Evolutionary conservation across 345 rosid species (phyloP), one percentile per base, ranked within the genome.

Genomic region (Gossypium anomalum): DNA sequence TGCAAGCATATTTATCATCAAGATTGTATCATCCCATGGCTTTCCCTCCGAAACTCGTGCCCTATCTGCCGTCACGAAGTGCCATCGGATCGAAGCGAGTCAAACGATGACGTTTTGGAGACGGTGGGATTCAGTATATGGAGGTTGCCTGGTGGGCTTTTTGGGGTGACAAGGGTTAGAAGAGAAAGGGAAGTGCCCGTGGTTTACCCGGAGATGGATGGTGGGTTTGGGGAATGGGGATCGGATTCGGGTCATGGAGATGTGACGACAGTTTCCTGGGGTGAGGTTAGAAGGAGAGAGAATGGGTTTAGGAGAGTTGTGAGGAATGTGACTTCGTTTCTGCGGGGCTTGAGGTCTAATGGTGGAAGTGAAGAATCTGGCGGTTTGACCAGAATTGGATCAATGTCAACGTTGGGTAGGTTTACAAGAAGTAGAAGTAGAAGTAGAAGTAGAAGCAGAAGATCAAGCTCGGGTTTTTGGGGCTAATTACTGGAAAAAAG

Each of bases 131-230:
- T 80, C 67, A 80, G 77, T 22, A 77, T 80, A 60, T 80, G 83
- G 83, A 74, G 80, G 73, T 58, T 80, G 12, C 80, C 83, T 0
- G 75, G 83, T 49, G 83, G 83, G 17, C 75, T 70, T 17, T 77
- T 80, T 4, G 80, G 75, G 12, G 83, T 77, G 22, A 80, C 80
- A 25, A 71, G 82, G 72, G 72, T 80, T 43, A 72, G 74, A 14
- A 72, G 80, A 3, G 83, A 75, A 47, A 68, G 78, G 69, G 74
- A 45, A 65, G 38, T 85, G 41, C 92, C 96, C 14, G 86, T 82
- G 9, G 93, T 89, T 10, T 84, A 81, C 47, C 84, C 94, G 12
- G 97, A 92, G 34, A 80, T 88, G 90, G 94, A 89, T 34, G 88
- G 95, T 60, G 91, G 84, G 29, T 81, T 82, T 61, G 82, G 82